These are phyloP conservation scores for Avena sativa DNA, from an alignment of 176 grass and related monocot species.

Conservation along the genomic window DNA sequence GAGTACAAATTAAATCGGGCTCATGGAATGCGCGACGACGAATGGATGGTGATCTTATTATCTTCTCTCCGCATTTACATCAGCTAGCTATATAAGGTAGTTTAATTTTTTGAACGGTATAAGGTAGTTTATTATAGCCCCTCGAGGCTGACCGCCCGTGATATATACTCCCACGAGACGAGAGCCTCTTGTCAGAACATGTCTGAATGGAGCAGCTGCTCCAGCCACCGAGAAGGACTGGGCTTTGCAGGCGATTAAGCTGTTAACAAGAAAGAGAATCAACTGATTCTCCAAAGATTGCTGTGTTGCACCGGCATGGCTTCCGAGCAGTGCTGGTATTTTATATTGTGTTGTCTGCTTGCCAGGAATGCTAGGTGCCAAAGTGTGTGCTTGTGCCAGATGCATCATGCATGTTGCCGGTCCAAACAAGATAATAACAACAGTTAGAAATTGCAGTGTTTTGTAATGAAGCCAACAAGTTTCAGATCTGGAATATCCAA, in stretches of 20 bases:
- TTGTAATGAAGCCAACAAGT: too few species aligned
- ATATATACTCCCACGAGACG: neutral
- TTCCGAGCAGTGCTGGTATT: neutral
- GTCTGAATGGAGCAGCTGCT: too few species aligned
- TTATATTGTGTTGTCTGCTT: neutral
- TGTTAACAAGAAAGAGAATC: too few species aligned
- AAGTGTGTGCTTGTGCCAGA: neutral
- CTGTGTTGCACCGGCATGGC: neutral
- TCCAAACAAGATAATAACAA: too few species aligned
- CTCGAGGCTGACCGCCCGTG: neutral
- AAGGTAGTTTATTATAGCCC: neutral
- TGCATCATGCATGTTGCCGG: neutral
- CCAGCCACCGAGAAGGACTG: too few species aligned
- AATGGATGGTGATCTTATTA: neutral
- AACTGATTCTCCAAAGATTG: neutral
- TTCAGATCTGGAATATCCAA: too few species aligned
- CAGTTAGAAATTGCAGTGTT: too few species aligned
- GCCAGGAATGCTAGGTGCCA: neutral
- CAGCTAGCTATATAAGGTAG: neutral
- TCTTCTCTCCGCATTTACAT: neutral
- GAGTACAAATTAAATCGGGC: neutral
- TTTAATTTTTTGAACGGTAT: too few species aligned
- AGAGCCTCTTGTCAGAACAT: neutral
- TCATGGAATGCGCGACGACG: constrained; percentile 19
- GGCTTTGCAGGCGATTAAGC: too few species aligned